Percentiles rank a stretch among this genome's conserved stretches.
Conservation (phyloP, 176 grass and related monocot genomes). For the Melocanna baccifera region DNA sequence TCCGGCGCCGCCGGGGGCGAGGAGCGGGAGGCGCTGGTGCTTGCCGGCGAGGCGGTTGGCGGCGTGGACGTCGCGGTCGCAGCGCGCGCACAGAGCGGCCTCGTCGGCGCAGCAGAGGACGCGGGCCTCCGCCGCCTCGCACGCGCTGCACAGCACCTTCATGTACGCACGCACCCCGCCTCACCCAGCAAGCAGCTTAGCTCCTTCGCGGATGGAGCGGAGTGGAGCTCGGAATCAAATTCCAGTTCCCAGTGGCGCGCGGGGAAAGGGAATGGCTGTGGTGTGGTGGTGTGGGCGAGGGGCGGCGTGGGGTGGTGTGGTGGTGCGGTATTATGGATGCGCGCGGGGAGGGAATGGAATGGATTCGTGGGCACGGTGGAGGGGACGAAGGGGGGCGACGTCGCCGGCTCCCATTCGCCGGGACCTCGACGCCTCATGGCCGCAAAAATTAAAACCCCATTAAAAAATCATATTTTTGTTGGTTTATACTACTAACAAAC, state of each 20-base stretch:
- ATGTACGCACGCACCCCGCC: conserved; percentile 21
- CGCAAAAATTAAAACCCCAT: conserved; percentile 15
- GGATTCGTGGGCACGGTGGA: conserved; percentile 46
- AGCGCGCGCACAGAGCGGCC: conserved; percentile 63
- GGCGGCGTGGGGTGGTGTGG: conserved; percentile 13
- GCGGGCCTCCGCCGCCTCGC: conserved; percentile 74
- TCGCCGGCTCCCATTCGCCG: conserved; percentile 38
- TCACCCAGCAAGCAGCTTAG: neutral
- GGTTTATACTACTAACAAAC: neutral
- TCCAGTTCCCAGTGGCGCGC: neutral
- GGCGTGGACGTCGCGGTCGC: conserved; percentile 72
- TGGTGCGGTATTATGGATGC: conserved; percentile 37
- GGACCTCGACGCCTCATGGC: conserved; percentile 6
- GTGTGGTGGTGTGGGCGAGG: neutral
- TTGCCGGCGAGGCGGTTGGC: conserved; percentile 76
- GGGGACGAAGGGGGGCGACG: conserved; percentile 33
- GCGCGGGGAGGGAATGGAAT: conserved; percentile 32
- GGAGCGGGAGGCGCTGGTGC: conserved; percentile 70
- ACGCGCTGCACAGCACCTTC: conserved; percentile 87
- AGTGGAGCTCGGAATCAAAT: neutral
- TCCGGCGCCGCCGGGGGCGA: conserved; percentile 10
- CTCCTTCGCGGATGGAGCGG: neutral
- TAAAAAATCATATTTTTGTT: neutral
- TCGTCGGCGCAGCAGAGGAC: conserved; percentile 93
- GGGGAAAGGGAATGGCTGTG: neutral